Evolutionary conservation across 345 rosid species (phyloP).

Genomic region (Excoecaria agallocha): DNA sequence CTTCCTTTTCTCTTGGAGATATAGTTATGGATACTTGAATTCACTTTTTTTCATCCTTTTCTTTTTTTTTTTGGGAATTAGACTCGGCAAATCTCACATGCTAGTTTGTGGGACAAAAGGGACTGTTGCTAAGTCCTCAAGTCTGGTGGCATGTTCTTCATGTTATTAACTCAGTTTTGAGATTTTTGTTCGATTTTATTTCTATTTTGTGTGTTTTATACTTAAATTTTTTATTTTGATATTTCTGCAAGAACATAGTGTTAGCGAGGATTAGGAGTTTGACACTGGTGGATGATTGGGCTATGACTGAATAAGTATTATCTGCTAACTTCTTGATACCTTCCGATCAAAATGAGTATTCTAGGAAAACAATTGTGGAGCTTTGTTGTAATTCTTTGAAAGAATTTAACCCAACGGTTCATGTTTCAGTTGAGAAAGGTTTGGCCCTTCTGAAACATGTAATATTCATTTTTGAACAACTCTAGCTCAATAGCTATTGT

Average conservation of each 20-base stretch:
- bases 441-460: background rate
- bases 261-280: slow-evolving; percentile 86
- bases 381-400: slow-evolving; percentile 75
- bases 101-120: slow-evolving; percentile 83
- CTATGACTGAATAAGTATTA: slow-evolving; percentile 52
- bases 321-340: slow-evolving; percentile 77
- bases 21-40: background rate
- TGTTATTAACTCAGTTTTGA: background rate
- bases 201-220: background rate
- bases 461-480: background rate
- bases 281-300: slow-evolving; percentile 76
- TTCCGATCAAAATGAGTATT: slow-evolving; percentile 47
- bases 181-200: background rate
- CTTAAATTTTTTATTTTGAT: background rate
- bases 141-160: background rate
- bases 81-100: slow-evolving; percentile 69
- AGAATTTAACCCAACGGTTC: slow-evolving; percentile 94
- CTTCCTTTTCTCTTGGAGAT: background rate
- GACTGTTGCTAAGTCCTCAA: slow-evolving; percentile 46
- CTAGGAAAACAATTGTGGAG: slow-evolving; percentile 74
- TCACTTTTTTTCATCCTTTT: too few relatives aligned
- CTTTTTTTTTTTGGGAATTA: slow-evolving; percentile 31
- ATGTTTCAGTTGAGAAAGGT: slow-evolving; percentile 80
- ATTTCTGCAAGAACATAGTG: slow-evolving; percentile 98
- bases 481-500: background rate